Evolutionary conservation across 768 basidiomycete species (phyloP).

Genomic region (Tricholoma matsutake): DNA sequence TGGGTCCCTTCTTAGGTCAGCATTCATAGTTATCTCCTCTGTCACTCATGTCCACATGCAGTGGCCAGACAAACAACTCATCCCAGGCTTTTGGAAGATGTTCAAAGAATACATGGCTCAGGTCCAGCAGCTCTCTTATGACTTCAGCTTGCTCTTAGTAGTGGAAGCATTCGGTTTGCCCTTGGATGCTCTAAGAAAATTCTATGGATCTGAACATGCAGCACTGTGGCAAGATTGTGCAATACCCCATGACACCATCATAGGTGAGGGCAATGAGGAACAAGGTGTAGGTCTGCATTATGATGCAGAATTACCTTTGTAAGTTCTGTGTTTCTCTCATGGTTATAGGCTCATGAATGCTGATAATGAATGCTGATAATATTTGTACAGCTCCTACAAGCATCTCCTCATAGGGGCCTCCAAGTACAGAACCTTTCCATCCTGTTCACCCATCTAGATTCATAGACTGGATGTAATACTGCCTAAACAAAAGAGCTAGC

Average conservation of each 20-base stretch:
- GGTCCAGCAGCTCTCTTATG: slow-evolving; percentile 57
- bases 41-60: slow-evolving; percentile 22
- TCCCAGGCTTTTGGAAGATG: slow-evolving; percentile 66
- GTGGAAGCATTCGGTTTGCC: slow-evolving; percentile 69
- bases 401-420: slow-evolving; percentile 69
- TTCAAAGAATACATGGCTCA: slow-evolving; percentile 58
- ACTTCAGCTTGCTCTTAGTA: slow-evolving; percentile 58
- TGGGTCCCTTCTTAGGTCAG: slow-evolving; percentile 63
- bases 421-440: slow-evolving; percentile 79
- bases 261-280: slow-evolving; percentile 37
- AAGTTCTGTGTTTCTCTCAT: slow-evolving; percentile 16
- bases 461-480: too few species aligned
- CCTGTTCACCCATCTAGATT: too few species aligned
- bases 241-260: slow-evolving; percentile 74
- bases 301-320: slow-evolving; percentile 85
- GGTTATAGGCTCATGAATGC: neutral
- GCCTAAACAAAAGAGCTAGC: too few species aligned
- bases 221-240: slow-evolving; percentile 74
- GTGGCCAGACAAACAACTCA: slow-evolving; percentile 74
- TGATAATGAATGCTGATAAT: too few species aligned
- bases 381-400: slow-evolving; percentile 64
- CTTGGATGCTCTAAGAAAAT: slow-evolving; percentile 55
- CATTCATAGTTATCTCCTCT: neutral
- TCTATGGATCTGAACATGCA: slow-evolving; percentile 65
- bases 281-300: slow-evolving; percentile 88